phyloP scores from a whole-genome alignment of 2,329 filamentous ascomycete genomes.

The Aplosporella prunicola region DNA sequence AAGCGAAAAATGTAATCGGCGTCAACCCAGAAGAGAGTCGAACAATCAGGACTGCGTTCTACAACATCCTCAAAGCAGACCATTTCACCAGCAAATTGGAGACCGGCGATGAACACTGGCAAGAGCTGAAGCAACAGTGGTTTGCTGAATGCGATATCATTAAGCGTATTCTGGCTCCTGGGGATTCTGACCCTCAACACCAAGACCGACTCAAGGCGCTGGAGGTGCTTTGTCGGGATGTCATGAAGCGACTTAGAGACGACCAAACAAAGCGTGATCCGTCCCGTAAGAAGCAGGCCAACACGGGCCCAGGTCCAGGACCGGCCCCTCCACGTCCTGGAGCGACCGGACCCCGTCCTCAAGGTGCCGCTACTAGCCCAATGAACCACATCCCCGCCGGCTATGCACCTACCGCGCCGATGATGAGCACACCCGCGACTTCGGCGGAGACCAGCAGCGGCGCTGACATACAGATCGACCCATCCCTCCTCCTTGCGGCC shows the following conservation, averaged over 20 bases:
- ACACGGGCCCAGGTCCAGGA: slow-evolving; percentile 34
- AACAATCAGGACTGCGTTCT: slow-evolving; percentile 55
- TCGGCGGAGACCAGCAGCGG: slow-evolving; percentile 23
- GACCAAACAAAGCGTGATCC: slow-evolving; percentile 51
- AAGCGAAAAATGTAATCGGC: slow-evolving; percentile 63
- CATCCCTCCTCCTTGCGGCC: slow-evolving; percentile 50
- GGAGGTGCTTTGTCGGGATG: slow-evolving; percentile 63
- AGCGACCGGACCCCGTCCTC: slow-evolving; percentile 1
- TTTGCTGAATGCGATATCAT: slow-evolving; percentile 49
- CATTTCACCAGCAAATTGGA: slow-evolving; percentile 66
- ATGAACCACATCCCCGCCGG: slow-evolving; percentile 1
- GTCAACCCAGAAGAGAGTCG: slow-evolving; percentile 61
- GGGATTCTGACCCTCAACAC: slow-evolving; percentile 44
- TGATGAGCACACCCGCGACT: slow-evolving; percentile 12
- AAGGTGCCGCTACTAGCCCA: not conserved
- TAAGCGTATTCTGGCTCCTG: slow-evolving; percentile 44
- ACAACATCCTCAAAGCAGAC: slow-evolving; percentile 53
- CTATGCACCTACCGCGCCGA: slow-evolving; percentile 7
- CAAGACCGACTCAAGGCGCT: slow-evolving; percentile 53
- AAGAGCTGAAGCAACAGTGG: slow-evolving; percentile 60
- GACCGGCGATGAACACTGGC: slow-evolving; percentile 62
- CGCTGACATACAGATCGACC: slow-evolving; percentile 53
- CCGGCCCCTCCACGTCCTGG: slow-evolving; percentile 20
- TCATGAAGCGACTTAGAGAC: slow-evolving; percentile 66
- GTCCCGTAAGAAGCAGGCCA: slow-evolving; percentile 32